Evolutionary conservation across 2,329 filamentous ascomycete species (phyloP).

Genomic region (Biscogniauxia mediterranea): DNA sequence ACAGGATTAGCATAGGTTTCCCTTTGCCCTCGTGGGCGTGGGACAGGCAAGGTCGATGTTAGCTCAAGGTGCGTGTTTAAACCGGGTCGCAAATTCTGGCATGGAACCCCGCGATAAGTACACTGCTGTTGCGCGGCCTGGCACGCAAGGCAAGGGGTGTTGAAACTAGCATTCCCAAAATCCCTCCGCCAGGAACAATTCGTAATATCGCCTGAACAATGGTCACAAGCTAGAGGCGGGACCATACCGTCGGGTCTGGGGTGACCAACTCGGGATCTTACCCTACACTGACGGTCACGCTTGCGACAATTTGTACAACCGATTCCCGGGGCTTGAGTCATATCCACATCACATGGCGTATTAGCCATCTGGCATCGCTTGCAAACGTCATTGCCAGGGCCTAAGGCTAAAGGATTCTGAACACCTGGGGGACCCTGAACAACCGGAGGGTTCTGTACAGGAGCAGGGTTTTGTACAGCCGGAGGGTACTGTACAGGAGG

Average conservation of each 20-base stretch:
- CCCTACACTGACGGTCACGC: slow-evolving; percentile 1
- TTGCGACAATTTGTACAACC: slow-evolving; percentile 11
- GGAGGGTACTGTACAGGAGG: no score
- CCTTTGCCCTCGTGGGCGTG: background rate
- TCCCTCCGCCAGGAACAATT: slow-evolving; percentile 1
- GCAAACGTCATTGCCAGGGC: background rate
- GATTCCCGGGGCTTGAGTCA: background rate
- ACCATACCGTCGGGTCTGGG: slow-evolving; percentile 12
- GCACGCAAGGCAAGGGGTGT: background rate
- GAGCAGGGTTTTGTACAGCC: no score
- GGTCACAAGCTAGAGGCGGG: slow-evolving; percentile 9
- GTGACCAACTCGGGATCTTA: background rate
- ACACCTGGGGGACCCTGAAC: no score
- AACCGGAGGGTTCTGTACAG: no score
- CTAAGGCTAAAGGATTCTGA: no score
- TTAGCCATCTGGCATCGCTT: background rate
- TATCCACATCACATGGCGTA: no score
- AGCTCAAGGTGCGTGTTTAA: background rate
- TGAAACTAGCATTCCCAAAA: background rate
- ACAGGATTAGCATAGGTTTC: background rate
- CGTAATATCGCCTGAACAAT: slow-evolving; percentile 2
- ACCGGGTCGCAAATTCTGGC: background rate
- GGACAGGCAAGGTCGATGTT: background rate
- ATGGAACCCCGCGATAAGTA: background rate
- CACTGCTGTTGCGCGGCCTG: background rate